Conservation (phyloP, 2,329 filamentous ascomycete species). For the Biscogniauxia marginata region DNA sequence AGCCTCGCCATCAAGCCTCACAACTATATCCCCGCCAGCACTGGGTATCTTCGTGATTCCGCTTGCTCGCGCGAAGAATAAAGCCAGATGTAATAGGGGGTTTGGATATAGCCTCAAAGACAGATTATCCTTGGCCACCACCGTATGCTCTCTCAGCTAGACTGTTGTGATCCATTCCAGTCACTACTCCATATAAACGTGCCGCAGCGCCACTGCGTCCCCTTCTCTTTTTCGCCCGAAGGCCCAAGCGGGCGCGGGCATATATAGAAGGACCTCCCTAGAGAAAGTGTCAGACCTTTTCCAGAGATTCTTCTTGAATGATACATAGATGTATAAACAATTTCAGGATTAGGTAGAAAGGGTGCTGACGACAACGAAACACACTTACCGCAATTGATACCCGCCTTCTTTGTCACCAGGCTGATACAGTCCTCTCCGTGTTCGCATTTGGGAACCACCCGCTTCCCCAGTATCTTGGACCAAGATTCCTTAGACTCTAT, state of each 20-base stretch:
- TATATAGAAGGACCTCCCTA: conserved; percentile 62
- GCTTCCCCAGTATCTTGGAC: conserved; percentile 78
- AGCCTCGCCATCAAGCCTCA: too few relatives aligned
- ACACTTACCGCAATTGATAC: conserved; percentile 69
- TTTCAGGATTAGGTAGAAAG: too few relatives aligned
- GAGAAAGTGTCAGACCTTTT: conserved; percentile 8
- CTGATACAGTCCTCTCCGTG: conserved; percentile 86
- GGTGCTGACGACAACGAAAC: background rate
- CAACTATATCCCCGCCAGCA: too few relatives aligned
- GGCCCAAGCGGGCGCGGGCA: conserved; percentile 75
- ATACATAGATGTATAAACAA: too few relatives aligned
- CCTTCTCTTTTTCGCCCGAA: conserved; percentile 78
- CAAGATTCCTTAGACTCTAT: conserved; percentile 77
- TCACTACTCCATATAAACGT: conserved; percentile 76
- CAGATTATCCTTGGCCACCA: background rate
- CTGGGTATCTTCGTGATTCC: too few relatives aligned
- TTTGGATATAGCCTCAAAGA: background rate
- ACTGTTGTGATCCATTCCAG: conserved; percentile 41
- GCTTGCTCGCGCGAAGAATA: too few relatives aligned
- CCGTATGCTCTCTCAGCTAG: background rate
- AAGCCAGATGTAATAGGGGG: background rate
- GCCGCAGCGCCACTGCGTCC: conserved; percentile 81
- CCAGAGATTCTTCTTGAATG: too few relatives aligned
- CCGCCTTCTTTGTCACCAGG: conserved; percentile 83
- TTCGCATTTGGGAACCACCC: conserved; percentile 75